Conservation (phyloP, 495 filamentous ascomycete species). For the Annulohypoxylon moriforme region DNA sequence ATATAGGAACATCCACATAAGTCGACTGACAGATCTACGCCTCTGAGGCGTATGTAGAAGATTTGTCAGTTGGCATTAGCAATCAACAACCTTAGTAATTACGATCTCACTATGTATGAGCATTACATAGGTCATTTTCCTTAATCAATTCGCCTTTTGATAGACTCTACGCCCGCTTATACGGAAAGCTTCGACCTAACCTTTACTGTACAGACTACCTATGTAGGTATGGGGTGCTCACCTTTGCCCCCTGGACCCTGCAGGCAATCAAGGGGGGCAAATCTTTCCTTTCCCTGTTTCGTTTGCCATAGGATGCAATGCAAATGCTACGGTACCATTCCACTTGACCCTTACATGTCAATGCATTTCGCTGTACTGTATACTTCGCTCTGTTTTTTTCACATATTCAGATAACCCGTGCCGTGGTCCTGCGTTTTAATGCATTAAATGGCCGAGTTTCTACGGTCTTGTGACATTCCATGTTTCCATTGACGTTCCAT, state of each 20-base stretch:
- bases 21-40: conserved; percentile 14
- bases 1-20: conserved; percentile 11
- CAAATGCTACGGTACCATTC: conserved; percentile 41
- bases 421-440: conserved; percentile 44
- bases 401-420: conserved; percentile 43
- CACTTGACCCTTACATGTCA: conserved; percentile 38
- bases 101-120: conserved; percentile 8
- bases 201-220: too few species aligned
- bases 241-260: conserved; percentile 39
- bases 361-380: conserved; percentile 26
- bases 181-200: conserved; percentile 27
- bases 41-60: background rate
- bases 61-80: conserved; percentile 26
- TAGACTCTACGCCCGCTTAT: conserved; percentile 15
- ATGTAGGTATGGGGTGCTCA: conserved; percentile 19
- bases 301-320: conserved; percentile 42
- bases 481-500: conserved; percentile 46
- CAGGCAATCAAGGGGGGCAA: conserved; percentile 45
- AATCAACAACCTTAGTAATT: conserved; percentile 22
- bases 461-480: conserved; percentile 47
- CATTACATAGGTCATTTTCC: background rate
- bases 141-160: conserved; percentile 5
- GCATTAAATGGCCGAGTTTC: conserved; percentile 46
- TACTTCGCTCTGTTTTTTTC: conserved; percentile 13
- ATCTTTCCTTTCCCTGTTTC: conserved; percentile 40